Evolutionary conservation across 805 yeast species (phyloP), one percentile per base, ranked within the genome.

Genomic region (Clavispora phyllophila): DNA sequence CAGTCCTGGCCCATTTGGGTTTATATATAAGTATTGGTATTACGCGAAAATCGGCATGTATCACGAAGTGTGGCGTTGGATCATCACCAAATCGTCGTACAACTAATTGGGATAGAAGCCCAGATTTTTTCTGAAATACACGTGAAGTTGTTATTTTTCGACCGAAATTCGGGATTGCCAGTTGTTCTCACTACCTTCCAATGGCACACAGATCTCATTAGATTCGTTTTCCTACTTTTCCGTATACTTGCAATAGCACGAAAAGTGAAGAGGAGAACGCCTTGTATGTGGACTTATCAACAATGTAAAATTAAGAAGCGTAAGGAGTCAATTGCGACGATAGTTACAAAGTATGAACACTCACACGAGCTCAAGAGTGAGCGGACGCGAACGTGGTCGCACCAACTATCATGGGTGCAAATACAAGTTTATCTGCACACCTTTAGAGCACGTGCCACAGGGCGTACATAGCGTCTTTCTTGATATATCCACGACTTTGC

Each of bases 391-490:
- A n/a, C n/a, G n/a, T n/a, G n/a, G n/a, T n/a, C n/a, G n/a, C n/a
- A n/a, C n/a, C n/a, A n/a, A n/a, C n/a, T n/a, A n/a, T n/a, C n/a
- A 25, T 29, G 33, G 33, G 33, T 29, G 33, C 33, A 29, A 29
- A 29, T n/a, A 4, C 7, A 2, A 6, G n/a, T 17, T 4, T 17
- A 9, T 17, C 7, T 29, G 20, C 33, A 29, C 17, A n/a, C 12
- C 9, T 2, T 15, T 2, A 4, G 13, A 15, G 14, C 33, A 29
- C 33, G 33, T 29, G 33, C 33, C 6, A 15, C 2, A 9, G 6
- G 13, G 19, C 13, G 19, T 29, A 29, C 8, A 29, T 29, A 13
- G 20, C 33, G 33, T 29, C 19, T 14, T 22, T 33, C 7, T 6
- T 33, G 13, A 7, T 17, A 2, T 7, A n/a, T 17, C 25, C 36